A percentile compares a stretch with the other conserved stretches of the same genome.
phyloP scores from a whole-genome alignment of 768 basidiomycete genomes.

The Boletus insuetus region DNA sequence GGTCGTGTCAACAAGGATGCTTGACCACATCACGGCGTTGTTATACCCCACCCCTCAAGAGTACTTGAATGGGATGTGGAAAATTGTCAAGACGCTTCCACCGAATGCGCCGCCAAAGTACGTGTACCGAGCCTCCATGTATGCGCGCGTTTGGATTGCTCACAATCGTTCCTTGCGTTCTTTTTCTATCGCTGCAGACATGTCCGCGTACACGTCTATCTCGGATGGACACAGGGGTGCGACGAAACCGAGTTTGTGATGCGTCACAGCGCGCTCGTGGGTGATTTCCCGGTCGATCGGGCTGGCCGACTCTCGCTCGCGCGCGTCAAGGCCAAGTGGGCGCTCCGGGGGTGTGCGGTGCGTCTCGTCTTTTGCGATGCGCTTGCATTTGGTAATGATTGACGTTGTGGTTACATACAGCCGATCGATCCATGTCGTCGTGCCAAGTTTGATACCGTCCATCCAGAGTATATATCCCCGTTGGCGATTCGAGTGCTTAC shows the following conservation, averaged over 20 bases:
- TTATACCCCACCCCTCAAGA: conserved; percentile 18
- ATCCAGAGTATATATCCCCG: conserved; percentile 28
- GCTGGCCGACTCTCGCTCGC: conserved; percentile 18
- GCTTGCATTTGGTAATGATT: no score
- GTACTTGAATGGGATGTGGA: conserved; percentile 26
- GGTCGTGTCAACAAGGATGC: no score
- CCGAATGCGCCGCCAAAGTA: conserved; percentile 15
- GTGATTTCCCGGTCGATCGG: conserved; percentile 26
- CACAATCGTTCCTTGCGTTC: no score
- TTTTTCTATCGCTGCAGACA: conserved; percentile 9
- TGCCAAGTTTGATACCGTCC: conserved; percentile 15
- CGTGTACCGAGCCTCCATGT: neutral
- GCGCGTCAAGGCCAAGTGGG: conserved; percentile 22
- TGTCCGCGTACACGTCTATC: conserved; percentile 32
- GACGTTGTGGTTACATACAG: neutral
- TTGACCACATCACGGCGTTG: conserved; percentile 14
- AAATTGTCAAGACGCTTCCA: conserved; percentile 16
- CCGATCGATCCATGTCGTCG: conserved; percentile 24
- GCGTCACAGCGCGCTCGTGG: conserved; percentile 25
- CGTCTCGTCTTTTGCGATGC: neutral
- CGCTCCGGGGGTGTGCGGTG: conserved; percentile 23
- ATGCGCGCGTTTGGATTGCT: no score
- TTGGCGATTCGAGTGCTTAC: conserved; percentile 27
- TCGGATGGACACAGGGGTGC: conserved; percentile 27
- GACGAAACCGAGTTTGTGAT: conserved; percentile 31